A percentile compares a stretch with the other conserved stretches of the same genome.
Evolutionary conservation across 148 eudicot genomes (phyloP).

Genomic region (Rhododendron ovatum): DNA sequence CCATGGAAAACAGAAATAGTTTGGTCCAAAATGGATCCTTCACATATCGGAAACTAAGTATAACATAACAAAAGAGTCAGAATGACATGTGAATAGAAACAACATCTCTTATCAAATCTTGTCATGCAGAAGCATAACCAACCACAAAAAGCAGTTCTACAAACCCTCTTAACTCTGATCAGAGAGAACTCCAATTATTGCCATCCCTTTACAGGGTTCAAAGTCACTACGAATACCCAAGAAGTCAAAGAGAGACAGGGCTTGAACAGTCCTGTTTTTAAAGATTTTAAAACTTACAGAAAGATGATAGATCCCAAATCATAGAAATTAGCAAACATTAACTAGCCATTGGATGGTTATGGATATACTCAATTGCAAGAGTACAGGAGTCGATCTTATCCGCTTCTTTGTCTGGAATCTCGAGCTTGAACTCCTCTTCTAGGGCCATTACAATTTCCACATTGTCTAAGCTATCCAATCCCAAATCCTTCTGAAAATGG

Average conservation of each 20-base stretch:
- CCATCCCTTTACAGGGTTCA: background rate
- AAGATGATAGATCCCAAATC: background rate
- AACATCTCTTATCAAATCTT: background rate
- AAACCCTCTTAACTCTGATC: background rate
- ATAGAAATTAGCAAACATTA: conserved; percentile 7
- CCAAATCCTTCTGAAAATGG: conserved; percentile 40
- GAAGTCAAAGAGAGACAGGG: background rate
- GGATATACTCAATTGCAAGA: conserved; percentile 78
- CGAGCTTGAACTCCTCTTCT: conserved; percentile 87
- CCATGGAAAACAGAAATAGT: background rate
- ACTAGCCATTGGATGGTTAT: conserved; percentile 81
- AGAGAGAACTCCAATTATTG: background rate
- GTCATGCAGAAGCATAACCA: background rate
- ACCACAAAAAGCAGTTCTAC: background rate
- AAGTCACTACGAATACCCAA: background rate
- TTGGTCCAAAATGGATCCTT: background rate
- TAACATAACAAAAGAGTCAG: background rate
- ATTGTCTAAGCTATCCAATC: conserved; percentile 39
- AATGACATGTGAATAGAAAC: background rate
- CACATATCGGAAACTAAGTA: background rate
- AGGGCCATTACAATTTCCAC: conserved; percentile 63
- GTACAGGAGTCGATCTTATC: conserved; percentile 68
- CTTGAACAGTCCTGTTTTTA: background rate
- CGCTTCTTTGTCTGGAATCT: conserved; percentile 86
- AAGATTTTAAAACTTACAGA: background rate